These are phyloP conservation scores for Kodamaea hsintzibuensis DNA, from an alignment of 805 yeast species.

Conservation along the genomic window DNA sequence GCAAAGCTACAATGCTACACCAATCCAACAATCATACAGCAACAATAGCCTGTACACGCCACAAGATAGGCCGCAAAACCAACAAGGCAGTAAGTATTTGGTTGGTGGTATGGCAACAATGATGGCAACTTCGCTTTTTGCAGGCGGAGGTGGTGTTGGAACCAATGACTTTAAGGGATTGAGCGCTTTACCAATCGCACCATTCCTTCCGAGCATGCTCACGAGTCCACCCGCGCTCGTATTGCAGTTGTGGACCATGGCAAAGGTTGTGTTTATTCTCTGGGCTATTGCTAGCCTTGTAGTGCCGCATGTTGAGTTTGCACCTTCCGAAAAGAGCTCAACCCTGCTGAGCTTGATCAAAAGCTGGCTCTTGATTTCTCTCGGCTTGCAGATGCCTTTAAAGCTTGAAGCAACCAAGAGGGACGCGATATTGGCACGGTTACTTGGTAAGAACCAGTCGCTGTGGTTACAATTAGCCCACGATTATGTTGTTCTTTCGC, in stretches of 20 bases:
- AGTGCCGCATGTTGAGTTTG: constrained; percentile 9
- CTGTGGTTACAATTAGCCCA: constrained; percentile 17
- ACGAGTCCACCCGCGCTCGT: background rate
- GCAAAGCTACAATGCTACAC: constrained; percentile 20
- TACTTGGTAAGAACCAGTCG: constrained; percentile 16
- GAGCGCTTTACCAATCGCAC: constrained; percentile 44
- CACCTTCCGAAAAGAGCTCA: background rate
- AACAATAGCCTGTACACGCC: constrained; percentile 11
- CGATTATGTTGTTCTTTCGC: constrained; percentile 29
- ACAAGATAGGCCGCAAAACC: constrained; percentile 15
- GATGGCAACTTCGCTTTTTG: constrained; percentile 60
- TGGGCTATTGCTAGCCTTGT: constrained; percentile 13
- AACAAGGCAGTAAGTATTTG: constrained; percentile 43
- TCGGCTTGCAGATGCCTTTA: constrained; percentile 32
- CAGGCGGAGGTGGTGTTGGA: constrained; percentile 35
- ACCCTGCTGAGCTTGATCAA: constrained; percentile 10
- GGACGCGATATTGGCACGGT: constrained; percentile 15
- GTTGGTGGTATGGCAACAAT: constrained; percentile 67
- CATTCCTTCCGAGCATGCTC: constrained; percentile 6
- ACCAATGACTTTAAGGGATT: constrained; percentile 45
- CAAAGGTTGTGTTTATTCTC: constrained; percentile 14
- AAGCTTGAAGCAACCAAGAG: constrained; percentile 17
- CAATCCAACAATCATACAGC: constrained; percentile 16
- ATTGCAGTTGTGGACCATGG: constrained; percentile 11
- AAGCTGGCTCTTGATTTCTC: constrained; percentile 26